Conservation (phyloP, 306 rosid species). For the Fagus crenata region DNA sequence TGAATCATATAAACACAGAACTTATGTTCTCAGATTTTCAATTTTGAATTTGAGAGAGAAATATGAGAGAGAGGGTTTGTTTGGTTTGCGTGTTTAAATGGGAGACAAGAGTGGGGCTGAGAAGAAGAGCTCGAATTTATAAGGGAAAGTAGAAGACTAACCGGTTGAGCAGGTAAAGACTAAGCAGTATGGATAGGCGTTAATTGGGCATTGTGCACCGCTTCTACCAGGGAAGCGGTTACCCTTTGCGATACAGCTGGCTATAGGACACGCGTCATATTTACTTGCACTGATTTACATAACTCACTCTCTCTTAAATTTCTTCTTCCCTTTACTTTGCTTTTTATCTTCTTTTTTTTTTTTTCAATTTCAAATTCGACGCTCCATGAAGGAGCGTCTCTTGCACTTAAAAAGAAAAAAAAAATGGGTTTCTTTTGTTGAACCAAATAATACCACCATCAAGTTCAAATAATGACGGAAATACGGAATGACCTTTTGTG, state of each 20-base stretch:
- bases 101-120: conserved; percentile 14
- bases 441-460: too few species aligned
- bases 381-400: conserved; percentile 37
- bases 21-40: too few species aligned
- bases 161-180: conserved; percentile 63
- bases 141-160: conserved; percentile 44
- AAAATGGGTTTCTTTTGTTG: background rate
- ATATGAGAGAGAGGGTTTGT: background rate
- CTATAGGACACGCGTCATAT: conserved; percentile 73
- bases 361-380: background rate
- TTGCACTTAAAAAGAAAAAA: conserved; percentile 28
- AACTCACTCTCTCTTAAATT: conserved; percentile 26
- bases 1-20: background rate
- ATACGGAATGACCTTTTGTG: too few species aligned
- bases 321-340: background rate
- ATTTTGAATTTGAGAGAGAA: background rate
- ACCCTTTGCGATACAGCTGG: conserved; percentile 94
- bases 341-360: conserved; percentile 4
- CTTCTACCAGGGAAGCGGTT: conserved; percentile 66
- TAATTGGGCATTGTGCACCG: conserved; percentile 56
- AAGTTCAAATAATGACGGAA: too few species aligned
- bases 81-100: too few species aligned
- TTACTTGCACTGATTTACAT: conserved; percentile 40
- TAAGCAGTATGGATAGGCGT: conserved; percentile 36
- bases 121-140: background rate